Conservation (phyloP, 441 rosid genomes). For the Iberis amara region DNA sequence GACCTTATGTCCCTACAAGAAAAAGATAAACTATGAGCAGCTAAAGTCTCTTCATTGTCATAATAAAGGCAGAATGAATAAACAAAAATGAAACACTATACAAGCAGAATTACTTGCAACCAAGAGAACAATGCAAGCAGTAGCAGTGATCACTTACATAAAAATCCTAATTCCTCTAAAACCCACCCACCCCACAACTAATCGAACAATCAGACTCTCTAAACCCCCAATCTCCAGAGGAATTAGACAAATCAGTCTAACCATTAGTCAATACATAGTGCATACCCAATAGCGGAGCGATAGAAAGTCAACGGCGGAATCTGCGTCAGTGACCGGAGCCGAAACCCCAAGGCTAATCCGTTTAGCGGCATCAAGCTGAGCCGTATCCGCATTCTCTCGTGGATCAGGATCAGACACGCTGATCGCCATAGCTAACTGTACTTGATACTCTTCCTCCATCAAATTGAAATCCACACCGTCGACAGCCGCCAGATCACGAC, state of each 20-base stretch:
- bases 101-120: background rate
- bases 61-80: constrained; percentile 5
- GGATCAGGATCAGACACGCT: constrained; percentile 78
- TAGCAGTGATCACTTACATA: constrained; percentile 10
- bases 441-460: constrained; percentile 88
- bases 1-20: constrained; percentile 81
- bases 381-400: constrained; percentile 67
- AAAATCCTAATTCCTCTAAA: constrained; percentile 17
- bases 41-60: constrained; percentile 7
- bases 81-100: constrained; percentile 3
- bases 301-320: constrained; percentile 52
- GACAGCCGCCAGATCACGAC: constrained; percentile 40
- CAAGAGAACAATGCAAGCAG: constrained; percentile 10
- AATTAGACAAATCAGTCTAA: constrained; percentile 13
- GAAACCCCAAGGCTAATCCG: constrained; percentile 77
- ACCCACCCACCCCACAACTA: constrained; percentile 3
- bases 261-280: background rate
- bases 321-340: constrained; percentile 43
- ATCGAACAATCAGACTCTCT: constrained; percentile 2
- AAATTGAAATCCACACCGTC: constrained; percentile 54
- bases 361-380: constrained; percentile 94
- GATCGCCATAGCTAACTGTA: constrained; percentile 84
- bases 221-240: background rate
- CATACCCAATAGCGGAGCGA: constrained; percentile 86
- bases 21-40: constrained; percentile 15